These are phyloP conservation scores for Xylaria sp. DNA, from an alignment of 2,329 filamentous ascomycete genomes.

Conservation along the genomic window DNA sequence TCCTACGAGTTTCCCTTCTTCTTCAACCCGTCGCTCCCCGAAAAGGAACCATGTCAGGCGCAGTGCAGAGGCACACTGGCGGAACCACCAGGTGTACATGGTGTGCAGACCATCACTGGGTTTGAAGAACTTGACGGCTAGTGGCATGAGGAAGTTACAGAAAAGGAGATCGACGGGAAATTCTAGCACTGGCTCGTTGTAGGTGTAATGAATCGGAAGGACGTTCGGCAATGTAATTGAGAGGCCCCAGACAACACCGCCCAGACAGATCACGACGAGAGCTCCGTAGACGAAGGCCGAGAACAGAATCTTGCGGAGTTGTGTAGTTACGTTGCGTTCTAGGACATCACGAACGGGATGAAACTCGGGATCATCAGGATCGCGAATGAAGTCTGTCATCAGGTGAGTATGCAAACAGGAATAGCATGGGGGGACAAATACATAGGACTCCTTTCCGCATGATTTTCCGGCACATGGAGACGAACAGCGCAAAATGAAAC, in stretches of 20 bases:
- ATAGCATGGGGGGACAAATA: constrained; percentile 55
- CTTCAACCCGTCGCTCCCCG: constrained; percentile 80
- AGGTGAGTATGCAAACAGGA: constrained; percentile 45
- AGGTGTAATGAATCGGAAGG: constrained; percentile 92
- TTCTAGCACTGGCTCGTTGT: constrained; percentile 89
- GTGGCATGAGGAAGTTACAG: constrained; percentile 95
- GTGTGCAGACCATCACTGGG: constrained; percentile 84
- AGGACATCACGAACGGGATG: constrained; percentile 97
- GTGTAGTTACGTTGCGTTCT: constrained; percentile 89
- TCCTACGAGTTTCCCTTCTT: constrained; percentile 74
- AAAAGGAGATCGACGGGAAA: constrained; percentile 95
- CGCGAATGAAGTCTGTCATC: constrained; percentile 85
- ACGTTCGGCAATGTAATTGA: constrained; percentile 73
- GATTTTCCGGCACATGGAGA: constrained; percentile 98
- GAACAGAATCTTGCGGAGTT: constrained; percentile 95
- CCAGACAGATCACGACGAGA: constrained; percentile 90
- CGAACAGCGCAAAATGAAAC: constrained; percentile 99
- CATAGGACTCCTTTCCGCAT: constrained; percentile 94
- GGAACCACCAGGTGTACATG: constrained; percentile 98
- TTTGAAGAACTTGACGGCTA: constrained; percentile 84
- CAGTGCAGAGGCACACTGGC: constrained; percentile 80
- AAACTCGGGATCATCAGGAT: constrained; percentile 97
- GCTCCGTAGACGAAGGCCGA: constrained; percentile 96
- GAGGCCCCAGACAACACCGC: constrained; percentile 95
- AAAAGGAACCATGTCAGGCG: constrained; percentile 94